Base-by-base conservation (phyloP, 108 stramenopile genomes). In the Epipyxis sp. region DNA sequence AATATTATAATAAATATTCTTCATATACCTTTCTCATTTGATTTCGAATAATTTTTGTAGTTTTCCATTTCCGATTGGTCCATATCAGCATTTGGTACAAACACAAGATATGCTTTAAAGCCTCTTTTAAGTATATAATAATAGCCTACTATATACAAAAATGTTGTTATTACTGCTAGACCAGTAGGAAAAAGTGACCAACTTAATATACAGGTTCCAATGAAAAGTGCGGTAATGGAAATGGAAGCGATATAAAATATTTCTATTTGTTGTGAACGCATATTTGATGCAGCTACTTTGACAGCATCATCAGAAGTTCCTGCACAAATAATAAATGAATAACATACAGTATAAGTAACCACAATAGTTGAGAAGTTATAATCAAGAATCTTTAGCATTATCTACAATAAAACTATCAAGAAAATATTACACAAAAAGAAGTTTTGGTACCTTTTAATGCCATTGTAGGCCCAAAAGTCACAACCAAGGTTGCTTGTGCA, bases 401-500 rank as follows among this genome's bases (percentile, higher is more conserved):
- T n/a, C n/a, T n/a, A n/a, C n/a, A n/a, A n/a, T n/a, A n/a, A n/a
- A n/a, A n/a, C n/a, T n/a, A n/a, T n/a, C n/a, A n/a, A n/a, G n/a
- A n/a, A n/a, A n/a, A n/a, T n/a, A n/a, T n/a, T n/a, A n/a, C n/a
- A n/a, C n/a, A n/a, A n/a, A n/a, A n/a, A n/a, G n/a, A n/a, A n/a
- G n/a, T n/a, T n/a, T n/a, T n/a, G 3, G 44, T 6, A 6, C 71
- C 71, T 54, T 57, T 74, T 29, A 74, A 57, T 39, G 71, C 71
- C 71, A 74, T 74, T 29, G 71, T 57, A 10, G 71, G 71, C 16
- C 71, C 71, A 74, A 54, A 74, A 16, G 43, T 54, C 44, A 57
- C 50, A 13, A 74, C 71, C 42, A 74, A 43, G 50, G 71, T 74
- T 13, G 71, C 44, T 37, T 74, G 71, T 6, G 71, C 40, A 29